Evolutionary conservation across 805 yeast species (phyloP).

Genomic region (Candida vaughaniae): DNA sequence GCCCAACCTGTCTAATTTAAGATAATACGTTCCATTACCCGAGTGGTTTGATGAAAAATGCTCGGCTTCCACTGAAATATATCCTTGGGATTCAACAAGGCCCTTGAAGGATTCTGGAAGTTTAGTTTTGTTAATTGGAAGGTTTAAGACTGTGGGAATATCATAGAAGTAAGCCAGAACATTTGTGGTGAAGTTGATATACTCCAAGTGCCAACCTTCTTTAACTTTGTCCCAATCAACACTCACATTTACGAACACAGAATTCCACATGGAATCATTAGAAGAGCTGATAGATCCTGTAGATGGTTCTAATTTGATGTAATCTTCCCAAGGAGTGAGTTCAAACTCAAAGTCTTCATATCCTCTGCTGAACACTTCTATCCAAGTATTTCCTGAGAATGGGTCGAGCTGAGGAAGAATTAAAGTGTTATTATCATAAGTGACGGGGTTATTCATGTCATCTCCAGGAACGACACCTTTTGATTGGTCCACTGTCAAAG

Average conservation of each 20-base stretch:
- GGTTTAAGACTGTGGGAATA: slow-evolving; percentile 11
- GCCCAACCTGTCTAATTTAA: slow-evolving; percentile 13
- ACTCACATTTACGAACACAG: slow-evolving; percentile 12
- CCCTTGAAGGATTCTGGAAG: slow-evolving; percentile 12
- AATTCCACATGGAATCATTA: slow-evolving; percentile 17
- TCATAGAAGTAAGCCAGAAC: slow-evolving; percentile 8
- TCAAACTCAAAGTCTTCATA: slow-evolving; percentile 15
- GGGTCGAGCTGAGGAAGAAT: slow-evolving; percentile 15
- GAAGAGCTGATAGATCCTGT: slow-evolving; percentile 12
- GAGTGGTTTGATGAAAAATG: slow-evolving; percentile 11
- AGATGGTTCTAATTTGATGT: slow-evolving; percentile 11
- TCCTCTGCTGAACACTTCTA: slow-evolving; percentile 17
- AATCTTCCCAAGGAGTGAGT: slow-evolving; percentile 13
- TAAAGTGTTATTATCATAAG: slow-evolving; percentile 17
- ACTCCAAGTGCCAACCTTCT: slow-evolving; percentile 13
- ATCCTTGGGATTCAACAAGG: slow-evolving; percentile 15
- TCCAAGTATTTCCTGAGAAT: slow-evolving; percentile 14
- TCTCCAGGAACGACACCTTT: slow-evolving; percentile 18
- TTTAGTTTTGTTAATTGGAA: slow-evolving; percentile 14
- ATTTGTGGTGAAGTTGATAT: slow-evolving; percentile 15
- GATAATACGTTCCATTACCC: slow-evolving; percentile 12
- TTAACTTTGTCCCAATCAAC: slow-evolving; percentile 17
- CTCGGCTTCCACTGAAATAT: slow-evolving; percentile 18
- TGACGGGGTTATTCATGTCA: slow-evolving; percentile 12
- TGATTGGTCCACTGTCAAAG: slow-evolving; percentile 14